Evolutionary conservation across 805 yeast species (phyloP).

Genomic region (Cyberlindnera maclurae): DNA sequence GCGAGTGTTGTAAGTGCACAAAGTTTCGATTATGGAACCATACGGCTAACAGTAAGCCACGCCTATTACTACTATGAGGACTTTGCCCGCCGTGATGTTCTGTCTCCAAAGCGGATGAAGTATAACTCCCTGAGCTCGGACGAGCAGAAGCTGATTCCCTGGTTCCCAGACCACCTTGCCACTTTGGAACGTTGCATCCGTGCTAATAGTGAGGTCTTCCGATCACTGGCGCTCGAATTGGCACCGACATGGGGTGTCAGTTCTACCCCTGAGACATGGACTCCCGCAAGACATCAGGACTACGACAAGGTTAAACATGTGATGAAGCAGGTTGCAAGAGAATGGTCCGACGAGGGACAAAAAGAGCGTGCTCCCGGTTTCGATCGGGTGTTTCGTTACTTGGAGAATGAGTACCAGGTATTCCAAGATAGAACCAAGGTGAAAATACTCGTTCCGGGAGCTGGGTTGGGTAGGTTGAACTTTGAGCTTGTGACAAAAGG

Average conservation of each 20-base stretch:
- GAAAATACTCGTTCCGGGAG: slow-evolving; percentile 53
- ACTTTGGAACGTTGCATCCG: slow-evolving; percentile 36
- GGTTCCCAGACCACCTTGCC: slow-evolving; percentile 39
- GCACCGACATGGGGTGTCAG: slow-evolving; percentile 46
- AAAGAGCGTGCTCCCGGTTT: slow-evolving; percentile 37
- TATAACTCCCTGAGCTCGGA: slow-evolving; percentile 29
- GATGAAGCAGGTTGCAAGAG: slow-evolving; percentile 50
- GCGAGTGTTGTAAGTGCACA: slow-evolving; percentile 3
- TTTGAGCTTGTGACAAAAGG: slow-evolving; percentile 48
- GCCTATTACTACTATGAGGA: slow-evolving; percentile 28
- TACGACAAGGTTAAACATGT: slow-evolving; percentile 51
- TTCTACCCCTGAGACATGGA: slow-evolving; percentile 34
- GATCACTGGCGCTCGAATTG: slow-evolving; percentile 34
- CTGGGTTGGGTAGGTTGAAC: slow-evolving; percentile 56
- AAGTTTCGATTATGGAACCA: background rate
- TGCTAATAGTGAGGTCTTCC: slow-evolving; percentile 38
- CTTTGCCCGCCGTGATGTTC: slow-evolving; percentile 27
- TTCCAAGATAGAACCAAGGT: slow-evolving; percentile 29
- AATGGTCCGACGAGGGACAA: slow-evolving; percentile 52
- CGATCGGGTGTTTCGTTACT: slow-evolving; percentile 28
- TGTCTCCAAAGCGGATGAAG: slow-evolving; percentile 28
- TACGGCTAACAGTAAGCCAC: background rate
- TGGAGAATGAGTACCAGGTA: slow-evolving; percentile 32
- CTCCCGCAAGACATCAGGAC: slow-evolving; percentile 33
- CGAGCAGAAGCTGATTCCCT: slow-evolving; percentile 40